Base-by-base conservation (phyloP, 176 grass and related monocot genomes). In the Pontederia paniculata region DNA sequence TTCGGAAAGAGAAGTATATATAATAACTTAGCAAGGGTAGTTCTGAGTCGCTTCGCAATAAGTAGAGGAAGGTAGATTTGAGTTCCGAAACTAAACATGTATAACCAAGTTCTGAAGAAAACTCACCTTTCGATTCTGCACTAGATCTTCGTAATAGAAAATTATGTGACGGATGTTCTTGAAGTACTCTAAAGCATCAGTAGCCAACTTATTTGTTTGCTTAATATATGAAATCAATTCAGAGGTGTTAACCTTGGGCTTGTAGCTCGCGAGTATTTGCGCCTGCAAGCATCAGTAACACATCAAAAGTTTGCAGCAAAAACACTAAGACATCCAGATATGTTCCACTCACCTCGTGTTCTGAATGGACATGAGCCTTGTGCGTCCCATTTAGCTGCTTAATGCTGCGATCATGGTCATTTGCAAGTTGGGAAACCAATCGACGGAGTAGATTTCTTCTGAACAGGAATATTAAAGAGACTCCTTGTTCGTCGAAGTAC, bases 371-470 rank as follows among this genome's bases (percentile, higher is more conserved):
- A 56, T 93, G 94, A 68, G 94, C 69, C 69, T 79, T 75, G 57
- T 98, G 87, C 25, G 83, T 98, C 64, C 87, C 94, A 58, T 93
- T 98, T 77, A 98, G 50, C 53, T 98, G 83, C 76, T 85, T 98
- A 20, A 66, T 47, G 14, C 42, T 48, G 42, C 75, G 82, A 75
- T 93, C 94, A 72, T 93, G 66, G 21, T 73, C 70, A 76, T 98
- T 98, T 69, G 83, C 74, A 62, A 98, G 75, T 73, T 88, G 69
- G 28, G 94, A 98, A 48, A 98, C 87, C 74, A 88, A 50, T 17
- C 83, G 75, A 59, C 72, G 83, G 42, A 98, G 84, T 67, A 84
- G 78, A 55, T 93, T 88, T 73, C 87, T 98, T 88, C 87, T 77
- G 68, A 98, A 82, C 42, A 91, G 80, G 23, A 98, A 90, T 66